phyloP scores from a whole-genome alignment of 768 basidiomycete species.

The Hydnomerulius pinastri region DNA sequence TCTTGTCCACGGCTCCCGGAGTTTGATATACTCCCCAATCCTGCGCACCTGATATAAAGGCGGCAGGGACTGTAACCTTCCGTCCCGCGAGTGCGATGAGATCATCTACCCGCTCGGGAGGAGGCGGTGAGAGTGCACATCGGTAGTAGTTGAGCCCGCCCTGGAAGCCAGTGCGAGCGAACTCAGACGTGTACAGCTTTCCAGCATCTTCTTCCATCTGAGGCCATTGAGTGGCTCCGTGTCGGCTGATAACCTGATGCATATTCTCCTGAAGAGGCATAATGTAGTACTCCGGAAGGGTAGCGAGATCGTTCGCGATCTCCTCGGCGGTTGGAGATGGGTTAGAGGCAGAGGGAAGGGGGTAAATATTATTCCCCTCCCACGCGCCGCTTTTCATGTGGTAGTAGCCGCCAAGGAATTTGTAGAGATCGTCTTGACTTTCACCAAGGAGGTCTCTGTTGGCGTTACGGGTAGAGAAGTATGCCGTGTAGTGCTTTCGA shows the following conservation, averaged over 20 bases:
- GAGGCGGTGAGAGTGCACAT: conserved; percentile 31
- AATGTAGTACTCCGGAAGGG: conserved; percentile 60
- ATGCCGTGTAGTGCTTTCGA: conserved; percentile 57
- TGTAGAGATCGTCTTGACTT: conserved; percentile 16
- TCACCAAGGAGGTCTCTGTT: conserved; percentile 43
- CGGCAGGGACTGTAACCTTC: conserved; percentile 51
- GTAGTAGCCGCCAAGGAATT: conserved; percentile 27
- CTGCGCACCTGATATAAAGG: conserved; percentile 54
- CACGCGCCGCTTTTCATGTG: conserved; percentile 63
- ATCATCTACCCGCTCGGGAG: conserved; percentile 39
- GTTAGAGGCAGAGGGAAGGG: conserved; percentile 34
- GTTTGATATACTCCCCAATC: conserved; percentile 66
- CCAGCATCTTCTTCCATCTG: conserved; percentile 44
- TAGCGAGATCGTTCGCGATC: conserved; percentile 36
- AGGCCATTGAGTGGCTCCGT: conserved; percentile 48
- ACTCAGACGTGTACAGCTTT: conserved; percentile 50
- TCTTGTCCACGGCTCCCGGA: conserved; percentile 48
- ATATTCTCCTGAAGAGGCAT: conserved; percentile 58
- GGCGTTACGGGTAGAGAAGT: conserved; percentile 50
- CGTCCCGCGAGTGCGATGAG: conserved; percentile 47
- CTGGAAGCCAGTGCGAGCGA: conserved; percentile 57
- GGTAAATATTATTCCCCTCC: conserved; percentile 42
- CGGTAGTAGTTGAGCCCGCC: conserved; percentile 65
- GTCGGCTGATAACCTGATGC: conserved; percentile 45
- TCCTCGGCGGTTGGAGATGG: conserved; percentile 20